phyloP scores from a whole-genome alignment of 441 rosid genomes.

The Omphalea diandra region DNA sequence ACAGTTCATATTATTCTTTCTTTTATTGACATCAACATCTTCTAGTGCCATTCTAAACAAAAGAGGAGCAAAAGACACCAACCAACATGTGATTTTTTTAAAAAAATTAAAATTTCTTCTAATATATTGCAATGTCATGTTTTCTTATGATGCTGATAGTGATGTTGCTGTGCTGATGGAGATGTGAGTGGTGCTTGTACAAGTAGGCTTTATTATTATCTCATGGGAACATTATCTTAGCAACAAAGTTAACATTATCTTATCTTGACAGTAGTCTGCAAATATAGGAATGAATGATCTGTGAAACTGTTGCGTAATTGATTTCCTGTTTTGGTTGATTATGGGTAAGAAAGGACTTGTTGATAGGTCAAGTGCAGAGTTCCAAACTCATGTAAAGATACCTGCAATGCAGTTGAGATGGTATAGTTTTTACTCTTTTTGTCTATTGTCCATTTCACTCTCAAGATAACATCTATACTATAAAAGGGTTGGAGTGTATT shows the following conservation, averaged over 20 bases:
- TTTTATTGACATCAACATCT: background rate
- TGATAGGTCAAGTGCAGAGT: background rate
- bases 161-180: slow-evolving; percentile 15
- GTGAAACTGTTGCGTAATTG: background rate
- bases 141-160: background rate
- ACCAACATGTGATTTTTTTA: background rate
- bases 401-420: background rate
- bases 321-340: slow-evolving; percentile 8
- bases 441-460: background rate
- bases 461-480: background rate
- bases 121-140: background rate
- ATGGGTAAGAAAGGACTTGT: slow-evolving; percentile 8
- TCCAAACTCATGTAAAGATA: slow-evolving; percentile 11
- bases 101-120: background rate
- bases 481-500: background rate
- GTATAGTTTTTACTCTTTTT: slow-evolving; percentile 2
- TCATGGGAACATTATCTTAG: background rate
- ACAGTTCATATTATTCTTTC: background rate
- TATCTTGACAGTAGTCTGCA: background rate
- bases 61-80: background rate
- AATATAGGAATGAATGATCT: background rate
- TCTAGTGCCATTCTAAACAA: background rate
- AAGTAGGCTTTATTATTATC: too few species aligned
- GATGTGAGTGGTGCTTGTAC: slow-evolving; percentile 1
- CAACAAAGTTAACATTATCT: background rate